Percentiles rank a stretch among this genome's conserved stretches.
phyloP scores from a whole-genome alignment of 176 grass and related monocot species.

The Guadua angustifolia region DNA sequence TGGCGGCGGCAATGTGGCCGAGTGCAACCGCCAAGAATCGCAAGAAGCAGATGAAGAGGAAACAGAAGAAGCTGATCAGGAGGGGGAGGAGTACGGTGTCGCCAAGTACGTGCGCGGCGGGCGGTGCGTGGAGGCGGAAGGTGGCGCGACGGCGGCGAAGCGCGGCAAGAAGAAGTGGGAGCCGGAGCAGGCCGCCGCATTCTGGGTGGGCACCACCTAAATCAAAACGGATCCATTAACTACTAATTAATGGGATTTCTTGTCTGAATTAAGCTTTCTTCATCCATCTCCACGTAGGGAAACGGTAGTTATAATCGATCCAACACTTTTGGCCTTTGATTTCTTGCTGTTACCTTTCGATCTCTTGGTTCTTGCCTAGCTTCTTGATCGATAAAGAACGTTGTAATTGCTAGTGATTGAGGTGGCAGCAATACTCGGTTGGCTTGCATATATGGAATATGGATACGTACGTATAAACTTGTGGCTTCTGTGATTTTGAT shows the following conservation, averaged over 20 bases:
- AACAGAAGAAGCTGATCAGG: not conserved
- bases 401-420: not conserved
- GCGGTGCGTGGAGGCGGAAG: conserved; percentile 48
- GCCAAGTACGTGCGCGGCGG: conserved; percentile 47
- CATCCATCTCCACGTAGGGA: conserved; percentile 1
- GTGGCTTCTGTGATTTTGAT: not conserved
- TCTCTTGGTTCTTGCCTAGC: not conserved
- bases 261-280: not conserved
- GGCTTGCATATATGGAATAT: not conserved
- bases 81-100: conserved; percentile 15
- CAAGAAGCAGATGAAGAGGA: conserved; percentile 27
- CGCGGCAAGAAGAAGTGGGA: conserved; percentile 34
- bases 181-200: conserved; percentile 15
- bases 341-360: conserved; percentile 1
- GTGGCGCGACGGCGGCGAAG: conserved; percentile 17
- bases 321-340: not conserved
- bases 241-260: not conserved
- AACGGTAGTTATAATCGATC: not conserved
- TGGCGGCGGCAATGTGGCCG: conserved; percentile 5
- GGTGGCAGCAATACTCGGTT: conserved; percentile 6
- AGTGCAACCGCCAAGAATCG: conserved; percentile 18
- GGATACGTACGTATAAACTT: not conserved
- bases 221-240: not conserved
- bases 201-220: conserved; percentile 37
- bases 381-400: conserved; percentile 4